Evolutionary conservation across 1,139 yeast genomes (phyloP).

Genomic region (Schizosaccharomyces versatilis): DNA sequence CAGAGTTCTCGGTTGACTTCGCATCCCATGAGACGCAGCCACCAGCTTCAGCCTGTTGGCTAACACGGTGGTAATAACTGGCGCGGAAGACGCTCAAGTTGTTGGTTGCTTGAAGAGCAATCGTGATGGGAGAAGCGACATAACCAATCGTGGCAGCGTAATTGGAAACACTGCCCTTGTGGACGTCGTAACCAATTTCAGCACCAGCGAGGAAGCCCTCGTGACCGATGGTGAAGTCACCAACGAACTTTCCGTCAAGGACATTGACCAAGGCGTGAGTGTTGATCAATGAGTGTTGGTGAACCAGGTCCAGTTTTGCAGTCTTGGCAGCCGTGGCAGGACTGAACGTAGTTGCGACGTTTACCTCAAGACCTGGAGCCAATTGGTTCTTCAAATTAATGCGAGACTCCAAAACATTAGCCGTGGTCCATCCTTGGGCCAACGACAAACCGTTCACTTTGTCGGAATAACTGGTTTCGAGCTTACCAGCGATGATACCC

Average conservation of each 20-base stretch:
- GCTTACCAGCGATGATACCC: constrained; percentile 66
- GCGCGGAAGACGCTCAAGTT: constrained; percentile 83
- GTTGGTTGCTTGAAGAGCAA: constrained; percentile 73
- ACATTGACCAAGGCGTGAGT: constrained; percentile 91
- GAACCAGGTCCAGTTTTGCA: constrained; percentile 78
- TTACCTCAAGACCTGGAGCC: constrained; percentile 90
- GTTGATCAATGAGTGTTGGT: constrained; percentile 79
- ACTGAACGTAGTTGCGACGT: constrained; percentile 65
- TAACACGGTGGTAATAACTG: constrained; percentile 90
- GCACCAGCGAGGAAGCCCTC: constrained; percentile 96
- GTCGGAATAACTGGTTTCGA: constrained; percentile 86
- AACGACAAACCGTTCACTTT: constrained; percentile 80
- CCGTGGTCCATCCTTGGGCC: constrained; percentile 95
- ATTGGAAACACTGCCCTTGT: constrained; percentile 77
- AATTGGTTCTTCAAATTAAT: constrained; percentile 77
- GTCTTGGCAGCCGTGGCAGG: constrained; percentile 68
- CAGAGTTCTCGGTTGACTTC: constrained; percentile 37
- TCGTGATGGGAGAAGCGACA: constrained; percentile 68
- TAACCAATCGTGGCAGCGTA: constrained; percentile 90
- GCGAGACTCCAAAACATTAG: constrained; percentile 80
- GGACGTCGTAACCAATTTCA: constrained; percentile 88
- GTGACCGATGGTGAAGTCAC: constrained; percentile 85
- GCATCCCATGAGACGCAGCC: constrained; percentile 47
- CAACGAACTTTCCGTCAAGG: constrained; percentile 54
- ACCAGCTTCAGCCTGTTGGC: constrained; percentile 84